These are phyloP conservation scores for Echinochloa phyllopogon DNA, from an alignment of 176 grass and related monocot species.

Conservation along the genomic window DNA sequence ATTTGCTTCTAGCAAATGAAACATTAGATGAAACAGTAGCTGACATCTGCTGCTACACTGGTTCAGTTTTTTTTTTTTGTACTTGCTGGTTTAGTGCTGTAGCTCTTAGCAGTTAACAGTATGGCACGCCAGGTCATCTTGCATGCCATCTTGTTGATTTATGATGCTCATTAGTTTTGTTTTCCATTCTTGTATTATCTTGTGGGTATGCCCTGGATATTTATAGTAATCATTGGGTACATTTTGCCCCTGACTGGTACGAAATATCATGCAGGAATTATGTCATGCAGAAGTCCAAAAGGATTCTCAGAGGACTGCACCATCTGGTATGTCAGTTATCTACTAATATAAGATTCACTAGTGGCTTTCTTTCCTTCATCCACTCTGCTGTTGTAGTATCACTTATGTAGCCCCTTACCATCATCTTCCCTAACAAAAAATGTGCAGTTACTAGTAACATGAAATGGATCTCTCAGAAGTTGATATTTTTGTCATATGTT, in stretches of 20 bases:
- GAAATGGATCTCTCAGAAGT: not conserved
- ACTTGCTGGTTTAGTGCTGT: not conserved
- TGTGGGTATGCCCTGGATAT: not conserved
- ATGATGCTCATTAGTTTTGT: constrained; percentile 12
- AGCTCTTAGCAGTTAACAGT: not conserved
- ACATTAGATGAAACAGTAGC: not conserved
- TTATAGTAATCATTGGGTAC: constrained; percentile 20
- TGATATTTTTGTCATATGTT: not conserved
- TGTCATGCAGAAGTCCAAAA: constrained; percentile 56
- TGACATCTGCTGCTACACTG: not conserved
- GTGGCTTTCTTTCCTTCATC: not conserved
- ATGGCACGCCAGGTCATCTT: not conserved
- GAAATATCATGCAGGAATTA: constrained; percentile 51
- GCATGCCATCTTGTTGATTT: constrained; percentile 12
- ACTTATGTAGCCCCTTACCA: not conserved
- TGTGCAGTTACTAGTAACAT: not conserved
- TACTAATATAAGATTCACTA: not conserved
- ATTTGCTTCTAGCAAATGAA: not conserved
- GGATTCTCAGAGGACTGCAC: constrained; percentile 57
- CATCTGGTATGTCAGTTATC: constrained; percentile 39
- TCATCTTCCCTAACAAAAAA: not conserved
- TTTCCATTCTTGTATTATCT: constrained; percentile 28
- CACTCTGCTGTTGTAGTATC: not conserved
- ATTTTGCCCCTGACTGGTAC: constrained; percentile 36
- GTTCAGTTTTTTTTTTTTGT: not conserved